phyloP scores from a whole-genome alignment of 345 rosid genomes.

The Mangifera indica region DNA sequence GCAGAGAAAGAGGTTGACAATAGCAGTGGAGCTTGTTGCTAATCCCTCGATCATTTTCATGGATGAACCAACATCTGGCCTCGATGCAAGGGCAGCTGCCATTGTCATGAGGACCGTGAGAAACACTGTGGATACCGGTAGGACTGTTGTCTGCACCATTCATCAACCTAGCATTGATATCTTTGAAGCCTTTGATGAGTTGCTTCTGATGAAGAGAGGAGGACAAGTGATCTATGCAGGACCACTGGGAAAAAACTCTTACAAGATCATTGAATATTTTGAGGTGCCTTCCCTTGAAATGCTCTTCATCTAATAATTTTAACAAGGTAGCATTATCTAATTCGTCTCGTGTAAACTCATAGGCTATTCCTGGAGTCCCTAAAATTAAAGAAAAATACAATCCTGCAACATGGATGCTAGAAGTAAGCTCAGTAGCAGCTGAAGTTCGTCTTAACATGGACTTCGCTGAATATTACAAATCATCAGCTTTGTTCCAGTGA shows the following conservation, averaged over 20 bases:
- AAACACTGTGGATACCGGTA: conserved; percentile 87
- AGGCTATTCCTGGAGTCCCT: conserved; percentile 62
- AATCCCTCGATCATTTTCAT: conserved; percentile 92
- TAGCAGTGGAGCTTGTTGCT: conserved; percentile 79
- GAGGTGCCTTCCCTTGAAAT: conserved; percentile 41
- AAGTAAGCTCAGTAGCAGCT: conserved; percentile 79
- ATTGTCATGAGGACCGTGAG: conserved; percentile 93
- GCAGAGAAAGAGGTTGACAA: conserved; percentile 79
- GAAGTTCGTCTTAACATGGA: conserved; percentile 66
- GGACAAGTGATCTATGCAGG: conserved; percentile 79
- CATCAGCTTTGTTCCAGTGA: conserved; percentile 57
- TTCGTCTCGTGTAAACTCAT: conserved; percentile 2
- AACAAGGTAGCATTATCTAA: conserved; percentile 4
- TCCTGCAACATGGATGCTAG: conserved; percentile 92
- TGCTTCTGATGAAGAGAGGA: conserved; percentile 83
- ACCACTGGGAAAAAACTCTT: conserved; percentile 64
- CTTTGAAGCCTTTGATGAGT: conserved; percentile 85
- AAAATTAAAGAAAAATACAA: conserved; percentile 67
- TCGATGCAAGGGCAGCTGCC: conserved; percentile 87
- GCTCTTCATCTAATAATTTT: background rate
- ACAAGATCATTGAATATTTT: conserved; percentile 66
- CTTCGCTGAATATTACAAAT: conserved; percentile 63
- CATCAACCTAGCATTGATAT: conserved; percentile 90
- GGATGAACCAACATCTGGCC: conserved; percentile 94
- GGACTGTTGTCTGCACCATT: conserved; percentile 84